These are phyloP conservation scores for Phlyctochytrium bullatum DNA, from an alignment of 192 early-diverging fungal genomes.

Conservation along the genomic window DNA sequence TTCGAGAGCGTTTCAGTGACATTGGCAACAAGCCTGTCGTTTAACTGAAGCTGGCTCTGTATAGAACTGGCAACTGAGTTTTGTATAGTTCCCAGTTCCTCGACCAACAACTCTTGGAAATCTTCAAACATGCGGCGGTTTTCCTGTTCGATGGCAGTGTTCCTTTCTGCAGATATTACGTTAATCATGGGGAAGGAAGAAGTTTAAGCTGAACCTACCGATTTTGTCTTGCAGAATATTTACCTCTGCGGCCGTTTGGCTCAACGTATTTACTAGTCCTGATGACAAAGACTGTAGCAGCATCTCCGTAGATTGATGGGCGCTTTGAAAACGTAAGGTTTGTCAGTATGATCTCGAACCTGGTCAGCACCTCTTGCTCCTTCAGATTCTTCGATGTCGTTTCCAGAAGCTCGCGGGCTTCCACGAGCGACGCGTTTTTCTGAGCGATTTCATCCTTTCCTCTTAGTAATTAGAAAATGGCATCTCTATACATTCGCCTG, in stretches of 20 bases:
- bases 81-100: background rate
- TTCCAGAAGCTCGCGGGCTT: background rate
- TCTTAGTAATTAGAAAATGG: no score
- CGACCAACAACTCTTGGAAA: background rate
- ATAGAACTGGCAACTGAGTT: background rate
- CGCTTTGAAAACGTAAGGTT: slow-evolving; percentile 11
- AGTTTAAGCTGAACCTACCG: background rate
- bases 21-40: no score
- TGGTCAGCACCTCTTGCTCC: background rate
- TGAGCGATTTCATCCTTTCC: no score
- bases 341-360: no score
- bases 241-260: background rate
- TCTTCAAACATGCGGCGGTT: slow-evolving; percentile 1
- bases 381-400: background rate
- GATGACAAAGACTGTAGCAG: background rate
- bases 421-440: no score
- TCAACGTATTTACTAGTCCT: background rate
- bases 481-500: slow-evolving; percentile 19
- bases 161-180: background rate
- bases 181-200: background rate
- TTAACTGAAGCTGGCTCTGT: background rate
- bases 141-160: slow-evolving; percentile 3
- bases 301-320: background rate
- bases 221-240: background rate
- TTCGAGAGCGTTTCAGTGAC: no score